Base-by-base conservation (phyloP, 768 basidiomycete genomes). In the Agrocybe pediades region DNA sequence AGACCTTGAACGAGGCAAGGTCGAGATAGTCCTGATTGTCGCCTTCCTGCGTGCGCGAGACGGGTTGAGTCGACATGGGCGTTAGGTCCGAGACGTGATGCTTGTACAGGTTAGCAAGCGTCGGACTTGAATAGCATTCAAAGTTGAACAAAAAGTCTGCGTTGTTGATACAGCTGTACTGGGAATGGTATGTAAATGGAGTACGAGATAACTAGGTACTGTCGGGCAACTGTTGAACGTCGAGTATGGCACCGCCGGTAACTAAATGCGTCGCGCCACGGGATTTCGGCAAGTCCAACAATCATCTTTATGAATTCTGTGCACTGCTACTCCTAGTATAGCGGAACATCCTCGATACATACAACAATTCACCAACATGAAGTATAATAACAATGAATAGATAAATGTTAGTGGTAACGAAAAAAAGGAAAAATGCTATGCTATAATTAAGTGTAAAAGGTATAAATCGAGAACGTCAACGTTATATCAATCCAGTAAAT, bases 1-100 rank as follows among this genome's bases (percentile, higher is more conserved):
- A 41, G 23, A 85, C 85, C 76, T 84, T 81, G 66, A 86, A 87
- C 20, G 78, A 71, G 16, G 73, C 71, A 20, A 86, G 70, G 41
- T 76, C 72, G 1, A 86, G 73, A 50, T 83, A 80, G 33, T 76
- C 77, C 54, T 82, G 78, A 9, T 82, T 74, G 41, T 70, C 65
- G 19, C 55, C 25, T 23, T 65, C 62, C 29, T 65, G 55, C 20
- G 55, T n/a, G 6, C 49, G 54, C 19, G 55, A 44, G n/a, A 26
- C 41, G 33, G 51, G 49, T 17, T 55, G 58, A 51, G 51, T 62
- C 36, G 60, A 64, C 60, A 62, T 45, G n/a, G n/a, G n/a, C n/a
- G n/a, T n/a, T n/a, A n/a, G n/a, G n/a, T n/a, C n/a, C n/a, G n/a
- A n/a, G n/a, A n/a, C n/a, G n/a, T n/a, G n/a, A n/a, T n/a, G n/a